Base-by-base conservation (phyloP, 148 eudicot species). In the Vaccinium vitisidaea region DNA sequence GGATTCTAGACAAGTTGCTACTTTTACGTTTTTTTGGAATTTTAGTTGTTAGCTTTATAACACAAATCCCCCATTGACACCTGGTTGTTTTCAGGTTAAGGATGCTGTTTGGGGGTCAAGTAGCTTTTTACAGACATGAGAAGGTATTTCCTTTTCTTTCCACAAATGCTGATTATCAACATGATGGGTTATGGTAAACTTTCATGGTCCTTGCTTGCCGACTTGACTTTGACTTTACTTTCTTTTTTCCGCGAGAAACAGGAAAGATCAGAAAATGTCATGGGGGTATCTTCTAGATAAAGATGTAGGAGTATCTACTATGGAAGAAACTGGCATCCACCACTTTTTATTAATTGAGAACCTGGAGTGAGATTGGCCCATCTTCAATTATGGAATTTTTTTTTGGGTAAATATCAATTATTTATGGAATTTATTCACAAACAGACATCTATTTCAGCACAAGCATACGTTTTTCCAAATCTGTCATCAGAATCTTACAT, bases 291-390 rank as follows among this genome's bases (percentile, higher is more conserved):
- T 71, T 82, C 82, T 85, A 55, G 92, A 91, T 61, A 63, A 50
- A 54, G 91, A 89, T 82, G 36, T 88, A 21, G 89, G 88, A 18
- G 65, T 32, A 56, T 84, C 75, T 13, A 70, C 58, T 50, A 27
- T 58, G 21, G 77, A 19, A 69, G 79, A 81, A 67, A 19, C 25
- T 81, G 87, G 80, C 39, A 82, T 52, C 75, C 85, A 74, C 2
- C 75, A 75, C 84, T 88, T 81, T 53, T 46, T 93, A 21, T 4
- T 92, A 54, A 83, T 93, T 16, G 91, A 90, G 54, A 92, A 93
- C 80, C 81, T 93, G 88, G 96, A 93, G 88, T 90, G 69, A 87
- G 88, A 90, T 84, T 50, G 88, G 39, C 84, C 59, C 92, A 43
- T 83, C 89, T 36, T 76, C 90, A 56, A 86, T 93, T 74, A 54